Percentiles rank a stretch among this genome's conserved stretches.
phyloP scores from a whole-genome alignment of 305 asterid species.

The Fraxinus paxiana region DNA sequence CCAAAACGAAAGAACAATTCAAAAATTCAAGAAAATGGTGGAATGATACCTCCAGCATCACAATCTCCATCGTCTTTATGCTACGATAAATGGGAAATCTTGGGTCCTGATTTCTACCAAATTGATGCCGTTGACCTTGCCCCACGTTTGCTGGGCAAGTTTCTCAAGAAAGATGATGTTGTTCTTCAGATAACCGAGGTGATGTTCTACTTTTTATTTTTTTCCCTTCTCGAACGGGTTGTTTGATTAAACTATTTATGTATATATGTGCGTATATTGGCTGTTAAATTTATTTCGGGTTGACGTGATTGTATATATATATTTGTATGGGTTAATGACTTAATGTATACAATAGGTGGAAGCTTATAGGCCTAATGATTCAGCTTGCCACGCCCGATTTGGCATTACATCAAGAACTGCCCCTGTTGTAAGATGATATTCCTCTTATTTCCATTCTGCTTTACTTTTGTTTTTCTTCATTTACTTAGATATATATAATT shows the following conservation, averaged over 20 bases:
- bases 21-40: conserved; percentile 23
- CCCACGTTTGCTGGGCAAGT: conserved; percentile 85
- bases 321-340: conserved; percentile 20
- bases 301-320: conserved; percentile 10
- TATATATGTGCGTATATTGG: neutral
- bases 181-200: conserved; percentile 94
- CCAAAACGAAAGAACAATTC: conserved; percentile 27
- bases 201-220: neutral
- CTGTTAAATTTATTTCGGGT: conserved; percentile 12
- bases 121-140: conserved; percentile 91
- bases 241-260: neutral
- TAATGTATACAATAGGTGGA: conserved; percentile 58
- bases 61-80: conserved; percentile 26
- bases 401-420: conserved; percentile 94
- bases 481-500: neutral
- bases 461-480: neutral
- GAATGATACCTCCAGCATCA: conserved; percentile 17
- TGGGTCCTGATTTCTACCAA: conserved; percentile 64
- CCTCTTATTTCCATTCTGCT: conserved; percentile 3
- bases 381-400: conserved; percentile 90
- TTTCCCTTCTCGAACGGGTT: neutral
- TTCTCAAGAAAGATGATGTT: conserved; percentile 74
- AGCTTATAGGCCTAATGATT: conserved; percentile 91
- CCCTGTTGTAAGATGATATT: conserved; percentile 61
- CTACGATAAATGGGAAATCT: conserved; percentile 33